phyloP scores from a whole-genome alignment of 495 filamentous ascomycete species.

The Jackrogersella multiformis region DNA sequence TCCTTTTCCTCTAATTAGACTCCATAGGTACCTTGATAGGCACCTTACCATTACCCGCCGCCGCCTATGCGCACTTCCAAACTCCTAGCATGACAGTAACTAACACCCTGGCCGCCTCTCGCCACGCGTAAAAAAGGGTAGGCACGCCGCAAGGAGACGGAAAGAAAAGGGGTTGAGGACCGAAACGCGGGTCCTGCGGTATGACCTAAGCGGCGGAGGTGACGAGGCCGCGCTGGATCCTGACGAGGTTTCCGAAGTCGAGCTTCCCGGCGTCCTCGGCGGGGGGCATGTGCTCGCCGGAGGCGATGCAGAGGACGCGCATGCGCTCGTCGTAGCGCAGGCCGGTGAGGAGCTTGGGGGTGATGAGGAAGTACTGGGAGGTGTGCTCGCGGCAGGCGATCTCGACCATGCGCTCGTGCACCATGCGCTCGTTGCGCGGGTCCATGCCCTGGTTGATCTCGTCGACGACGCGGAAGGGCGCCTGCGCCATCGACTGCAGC shows the following conservation, averaged over 20 bases:
- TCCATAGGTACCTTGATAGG: background rate
- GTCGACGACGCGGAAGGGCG: slow-evolving; percentile 98
- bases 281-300: slow-evolving; percentile 86
- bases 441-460: slow-evolving; percentile 99
- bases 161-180: background rate
- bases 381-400: slow-evolving; percentile 84
- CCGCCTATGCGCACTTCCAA: background rate
- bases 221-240: slow-evolving; percentile 53
- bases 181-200: no score
- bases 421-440: slow-evolving; percentile 95
- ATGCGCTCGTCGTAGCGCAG: slow-evolving; percentile 88
- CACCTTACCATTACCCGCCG: no score
- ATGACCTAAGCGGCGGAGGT: slow-evolving; percentile 36
- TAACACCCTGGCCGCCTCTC: background rate
- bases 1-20: background rate
- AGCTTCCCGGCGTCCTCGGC: slow-evolving; percentile 58
- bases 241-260: slow-evolving; percentile 64
- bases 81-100: background rate
- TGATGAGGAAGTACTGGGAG: slow-evolving; percentile 91
- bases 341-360: slow-evolving; percentile 90
- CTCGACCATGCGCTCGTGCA: slow-evolving; percentile 95
- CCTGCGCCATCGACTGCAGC: slow-evolving; percentile 89
- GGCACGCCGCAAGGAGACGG: background rate
- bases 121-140: background rate
- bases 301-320: slow-evolving; percentile 92